phyloP scores from a whole-genome alignment of 768 basidiomycete species.

The Leccinum pellstonianum region DNA sequence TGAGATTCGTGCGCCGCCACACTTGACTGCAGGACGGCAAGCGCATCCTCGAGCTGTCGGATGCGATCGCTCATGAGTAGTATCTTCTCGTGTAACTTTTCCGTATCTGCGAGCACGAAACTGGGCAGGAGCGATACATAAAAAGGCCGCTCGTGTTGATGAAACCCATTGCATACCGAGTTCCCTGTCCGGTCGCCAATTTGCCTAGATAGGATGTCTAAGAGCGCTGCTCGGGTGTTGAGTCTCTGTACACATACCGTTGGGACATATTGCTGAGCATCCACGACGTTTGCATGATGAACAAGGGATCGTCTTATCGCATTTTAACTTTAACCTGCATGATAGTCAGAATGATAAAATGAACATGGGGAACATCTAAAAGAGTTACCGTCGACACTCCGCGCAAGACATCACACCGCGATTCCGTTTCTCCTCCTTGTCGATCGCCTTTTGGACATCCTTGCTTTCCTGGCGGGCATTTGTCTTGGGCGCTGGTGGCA shows the following conservation, averaged over 20 bases:
- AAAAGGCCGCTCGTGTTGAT: neutral
- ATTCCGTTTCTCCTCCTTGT: slow-evolving; percentile 66
- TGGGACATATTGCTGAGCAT: slow-evolving; percentile 76
- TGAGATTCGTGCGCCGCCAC: slow-evolving; percentile 48
- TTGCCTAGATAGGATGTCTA: slow-evolving; percentile 38
- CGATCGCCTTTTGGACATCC: slow-evolving; percentile 49
- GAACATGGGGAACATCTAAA: slow-evolving; percentile 7
- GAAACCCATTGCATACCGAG: slow-evolving; percentile 47
- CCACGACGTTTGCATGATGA: slow-evolving; percentile 67
- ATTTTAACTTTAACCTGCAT: slow-evolving; percentile 63
- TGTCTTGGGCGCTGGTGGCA: slow-evolving; percentile 52
- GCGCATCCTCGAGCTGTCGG: slow-evolving; percentile 68
- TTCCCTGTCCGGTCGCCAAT: slow-evolving; percentile 75
- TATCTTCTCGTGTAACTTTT: slow-evolving; percentile 67
- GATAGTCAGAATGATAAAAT: neutral
- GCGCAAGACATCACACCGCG: slow-evolving; percentile 56
- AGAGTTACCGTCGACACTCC: slow-evolving; percentile 55
- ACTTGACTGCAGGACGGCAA: slow-evolving; percentile 52
- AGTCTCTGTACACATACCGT: slow-evolving; percentile 36
- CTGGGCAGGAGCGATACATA: slow-evolving; percentile 30
- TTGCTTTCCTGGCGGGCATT: slow-evolving; percentile 37
- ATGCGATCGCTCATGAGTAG: slow-evolving; percentile 68
- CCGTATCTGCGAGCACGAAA: slow-evolving; percentile 72
- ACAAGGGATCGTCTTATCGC: slow-evolving; percentile 66
- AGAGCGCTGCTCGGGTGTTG: neutral